Evolutionary conservation across 176 grass and related monocot species (phyloP), one percentile per base, ranked within the genome.

Genomic region (Pharus latifolius): DNA sequence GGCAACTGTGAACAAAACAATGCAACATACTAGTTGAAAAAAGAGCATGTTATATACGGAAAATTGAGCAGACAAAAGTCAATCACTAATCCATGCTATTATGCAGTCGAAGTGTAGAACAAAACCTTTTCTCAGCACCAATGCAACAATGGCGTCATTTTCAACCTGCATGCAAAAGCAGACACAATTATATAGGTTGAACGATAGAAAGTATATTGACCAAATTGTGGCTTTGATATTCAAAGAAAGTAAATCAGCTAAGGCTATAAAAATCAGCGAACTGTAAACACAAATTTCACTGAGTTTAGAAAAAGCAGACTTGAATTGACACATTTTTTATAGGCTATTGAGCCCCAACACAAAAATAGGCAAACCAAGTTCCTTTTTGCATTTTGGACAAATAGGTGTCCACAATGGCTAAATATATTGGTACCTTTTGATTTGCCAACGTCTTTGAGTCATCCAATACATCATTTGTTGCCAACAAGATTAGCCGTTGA

Each of bases 91-190:
- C 49, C 49, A 49, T 34, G 43, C 31, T 62, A 14, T 50, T 38
- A 60, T 18, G 7, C 27, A 60, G 25, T 31, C 32, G n/a, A 61
- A 74, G 10, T 59, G 0, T 13, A 68, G 69, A 56, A 34, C 44
- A 56, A 25, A 75, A 88, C 87, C 91, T 91, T 91, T 90, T 77
- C 87, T 80, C 37, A 91, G 75, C 13, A 78, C 64, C 41, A 96
- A 75, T 49, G 87, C 87, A 67, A 96, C 70, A 15, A 91, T 43
- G 18, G 84, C 78, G 54, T 88, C 91, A 76, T 96, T 91, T 77
- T 91, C 91, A 45, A 96, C 87, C 91, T 96, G 52, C 16, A 72
- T 16, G 72, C 4, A 53, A 24, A 26, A 19, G 56, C 1, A 69
- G 23, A 68, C 10, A 82, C 68, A 56, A 61, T 63, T 19, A 37